Conservation (phyloP, 306 rosid genomes). For the Hippophae tibetana region DNA sequence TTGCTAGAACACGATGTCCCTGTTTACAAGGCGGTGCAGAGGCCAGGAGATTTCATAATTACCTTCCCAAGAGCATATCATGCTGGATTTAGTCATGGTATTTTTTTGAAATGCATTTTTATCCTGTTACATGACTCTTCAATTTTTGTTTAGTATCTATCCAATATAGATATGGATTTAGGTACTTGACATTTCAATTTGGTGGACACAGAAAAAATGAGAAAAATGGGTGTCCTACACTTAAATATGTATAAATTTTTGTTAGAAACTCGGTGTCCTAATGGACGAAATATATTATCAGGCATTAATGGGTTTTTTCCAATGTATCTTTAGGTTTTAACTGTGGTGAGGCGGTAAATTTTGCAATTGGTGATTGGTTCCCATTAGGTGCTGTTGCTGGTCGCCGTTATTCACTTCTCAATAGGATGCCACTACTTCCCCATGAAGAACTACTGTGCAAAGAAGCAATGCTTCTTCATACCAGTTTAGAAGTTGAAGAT, state of each 20-base stretch:
- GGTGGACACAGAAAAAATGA: too few species aligned
- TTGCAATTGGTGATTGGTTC: constrained; percentile 94
- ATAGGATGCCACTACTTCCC: constrained; percentile 81
- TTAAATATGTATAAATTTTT: too few species aligned
- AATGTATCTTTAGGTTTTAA: constrained; percentile 63
- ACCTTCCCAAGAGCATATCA: constrained; percentile 96
- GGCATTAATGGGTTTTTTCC: too few species aligned
- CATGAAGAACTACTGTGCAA: constrained; percentile 92
- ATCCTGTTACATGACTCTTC: background rate
- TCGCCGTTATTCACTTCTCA: constrained; percentile 75
- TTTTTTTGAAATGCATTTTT: background rate
- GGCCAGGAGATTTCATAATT: constrained; percentile 86
- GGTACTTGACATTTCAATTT: too few species aligned
- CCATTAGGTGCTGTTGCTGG: constrained; percentile 86
- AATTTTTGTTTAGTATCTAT: background rate
- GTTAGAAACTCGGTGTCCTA: too few species aligned
- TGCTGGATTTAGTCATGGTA: constrained; percentile 96
- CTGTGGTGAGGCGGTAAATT: constrained; percentile 98
- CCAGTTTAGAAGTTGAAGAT: constrained; percentile 64
- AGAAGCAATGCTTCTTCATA: constrained; percentile 74
- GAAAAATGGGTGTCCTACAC: too few species aligned
- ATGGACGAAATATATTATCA: too few species aligned
- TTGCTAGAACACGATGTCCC: constrained; percentile 76
- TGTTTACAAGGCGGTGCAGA: constrained; percentile 87
- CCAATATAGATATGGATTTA: too few species aligned